These are phyloP conservation scores for Pyricularia pennisetigena DNA, from an alignment of 2,329 filamentous ascomycete genomes.

Conservation along the genomic window DNA sequence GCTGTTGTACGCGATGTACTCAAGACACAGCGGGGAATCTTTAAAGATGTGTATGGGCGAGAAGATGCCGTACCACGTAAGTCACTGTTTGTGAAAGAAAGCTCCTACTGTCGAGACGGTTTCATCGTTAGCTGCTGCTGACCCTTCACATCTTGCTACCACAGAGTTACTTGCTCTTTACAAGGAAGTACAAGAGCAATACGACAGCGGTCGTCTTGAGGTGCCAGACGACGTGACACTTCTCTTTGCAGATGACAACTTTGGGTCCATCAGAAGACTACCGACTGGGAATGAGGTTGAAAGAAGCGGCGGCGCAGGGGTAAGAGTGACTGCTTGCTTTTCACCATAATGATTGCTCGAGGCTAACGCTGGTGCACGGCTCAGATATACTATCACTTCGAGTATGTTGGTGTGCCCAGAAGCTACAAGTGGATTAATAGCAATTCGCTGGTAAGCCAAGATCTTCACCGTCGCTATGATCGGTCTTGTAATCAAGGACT, in stretches of 20 bases:
- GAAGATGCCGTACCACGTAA: slow-evolving; percentile 30
- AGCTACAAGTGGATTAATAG: slow-evolving; percentile 55
- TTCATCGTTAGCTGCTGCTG: neutral
- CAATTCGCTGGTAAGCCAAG: slow-evolving; percentile 21
- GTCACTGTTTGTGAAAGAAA: neutral
- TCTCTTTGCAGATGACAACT: slow-evolving; percentile 55
- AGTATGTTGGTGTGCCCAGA: slow-evolving; percentile 52
- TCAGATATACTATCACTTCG: slow-evolving; percentile 42
- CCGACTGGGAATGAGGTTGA: slow-evolving; percentile 41
- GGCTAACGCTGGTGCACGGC: neutral
- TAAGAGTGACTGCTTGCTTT: slow-evolving; percentile 15
- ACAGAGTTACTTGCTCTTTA: slow-evolving; percentile 54
- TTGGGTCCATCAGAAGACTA: slow-evolving; percentile 47
- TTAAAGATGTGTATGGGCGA: slow-evolving; percentile 38
- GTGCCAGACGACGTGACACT: slow-evolving; percentile 53
- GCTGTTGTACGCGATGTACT: slow-evolving; percentile 43
- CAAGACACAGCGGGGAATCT: slow-evolving; percentile 40
- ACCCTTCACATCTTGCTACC: neutral
- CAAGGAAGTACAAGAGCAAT: slow-evolving; percentile 55
- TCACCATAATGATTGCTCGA: neutral
- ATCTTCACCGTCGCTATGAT: neutral
- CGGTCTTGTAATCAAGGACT: neutral
- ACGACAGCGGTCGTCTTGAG: slow-evolving; percentile 42
- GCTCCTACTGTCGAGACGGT: neutral
- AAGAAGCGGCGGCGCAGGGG: slow-evolving; percentile 45